Conservation (phyloP, 495 filamentous ascomycete species). For the Barbatosphaeria neglecta region DNA sequence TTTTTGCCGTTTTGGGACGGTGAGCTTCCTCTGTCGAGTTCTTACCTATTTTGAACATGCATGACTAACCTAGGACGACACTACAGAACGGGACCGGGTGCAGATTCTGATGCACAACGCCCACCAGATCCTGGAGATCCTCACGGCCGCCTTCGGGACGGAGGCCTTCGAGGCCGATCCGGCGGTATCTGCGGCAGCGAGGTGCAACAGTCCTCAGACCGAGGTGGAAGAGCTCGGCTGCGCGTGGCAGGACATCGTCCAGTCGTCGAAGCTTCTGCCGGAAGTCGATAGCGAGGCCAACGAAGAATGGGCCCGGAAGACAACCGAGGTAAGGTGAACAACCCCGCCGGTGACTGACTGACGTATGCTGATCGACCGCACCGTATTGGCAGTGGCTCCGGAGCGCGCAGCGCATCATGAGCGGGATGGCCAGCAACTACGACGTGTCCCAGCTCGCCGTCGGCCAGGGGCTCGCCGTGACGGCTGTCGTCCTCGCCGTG, state of each 20-base stretch:
- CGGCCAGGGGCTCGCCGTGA: constrained; percentile 14
- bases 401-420: constrained; percentile 63
- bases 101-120: constrained; percentile 65
- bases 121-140: constrained; percentile 61
- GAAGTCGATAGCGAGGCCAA: constrained; percentile 2
- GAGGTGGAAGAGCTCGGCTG: constrained; percentile 54
- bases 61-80: too few relatives aligned
- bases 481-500: constrained; percentile 13
- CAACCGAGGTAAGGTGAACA: constrained; percentile 15
- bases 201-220: constrained; percentile 32
- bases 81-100: constrained; percentile 42
- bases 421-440: constrained; percentile 84
- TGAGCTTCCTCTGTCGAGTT: constrained; percentile 35
- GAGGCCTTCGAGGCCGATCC: constrained; percentile 34
- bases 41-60: too few relatives aligned
- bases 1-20: constrained; percentile 67
- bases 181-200: constrained; percentile 5
- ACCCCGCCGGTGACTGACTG: constrained; percentile 2
- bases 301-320: constrained; percentile 12
- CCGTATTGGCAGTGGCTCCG: constrained; percentile 49
- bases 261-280: constrained; percentile 8
- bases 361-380: too few relatives aligned
- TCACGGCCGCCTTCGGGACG: constrained; percentile 56
- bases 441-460: constrained; percentile 40
- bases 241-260: constrained; percentile 41